Base-by-base conservation (phyloP, 331 rosid species). In the Saraca asoca region DNA sequence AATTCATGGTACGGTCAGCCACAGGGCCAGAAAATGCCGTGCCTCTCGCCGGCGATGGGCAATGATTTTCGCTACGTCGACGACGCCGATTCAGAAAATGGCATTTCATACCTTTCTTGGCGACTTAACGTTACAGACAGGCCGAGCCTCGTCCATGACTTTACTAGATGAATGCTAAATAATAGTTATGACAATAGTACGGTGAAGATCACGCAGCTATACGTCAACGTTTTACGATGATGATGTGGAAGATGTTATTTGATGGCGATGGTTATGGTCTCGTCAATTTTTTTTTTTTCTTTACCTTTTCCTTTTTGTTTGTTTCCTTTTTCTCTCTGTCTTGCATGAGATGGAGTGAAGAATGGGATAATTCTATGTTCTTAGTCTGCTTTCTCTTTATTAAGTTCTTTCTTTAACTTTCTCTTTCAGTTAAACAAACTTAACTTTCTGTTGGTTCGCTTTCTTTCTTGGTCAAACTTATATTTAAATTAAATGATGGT, bases 101-200 rank as follows among this genome's bases (percentile, higher is more conserved):
- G 85, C 69, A 85, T 90, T 73, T 85, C 97, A 0, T 90, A 86
- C 66, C 96, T 90, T 16, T 86, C 99, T 0, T 94, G 99, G 99
- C 83, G 97, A 9, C 89, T 94, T 77, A 94, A 90, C 73, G 91
- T 94, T 35, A 73, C 97, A 1, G 99, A 94, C 73, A 81, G 96
- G 72, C 90, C 96, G 0, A 75, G 86, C 81, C 83, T 93, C n/a
- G 91, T 90, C 59, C 98, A 90, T 15, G 96, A 90, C 82, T 90
- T 86, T 60, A 90, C 99, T 1, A 77, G 96, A 94, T 94, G 78
- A 79, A 59, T 34, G 42, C 24, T 51, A 4, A 51, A 46, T 2
- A 48, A 10, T 24, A 24, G 31, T 24, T 24, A 24, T 48, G 1
- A 7, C 15, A 7, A 19, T 41, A 0, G 31, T 53, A 64, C 67